A percentile compares a stretch with the other conserved stretches of the same genome.
These are phyloP conservation scores for Globisporangium recalcitrans DNA, from an alignment of 352 stramenopile genomes.

Conservation along the genomic window DNA sequence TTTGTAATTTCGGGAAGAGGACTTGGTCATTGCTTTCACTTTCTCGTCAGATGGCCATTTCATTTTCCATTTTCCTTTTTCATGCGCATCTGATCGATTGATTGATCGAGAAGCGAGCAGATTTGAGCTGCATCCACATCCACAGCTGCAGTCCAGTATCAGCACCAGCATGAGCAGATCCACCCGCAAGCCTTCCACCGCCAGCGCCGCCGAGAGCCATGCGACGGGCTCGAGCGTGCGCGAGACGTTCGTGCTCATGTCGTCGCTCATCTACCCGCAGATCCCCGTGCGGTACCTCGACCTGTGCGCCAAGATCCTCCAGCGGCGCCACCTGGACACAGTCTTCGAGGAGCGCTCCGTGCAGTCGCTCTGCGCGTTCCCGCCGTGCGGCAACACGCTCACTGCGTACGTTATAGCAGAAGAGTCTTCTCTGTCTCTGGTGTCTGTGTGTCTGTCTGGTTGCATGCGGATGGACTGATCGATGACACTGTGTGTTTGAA, in stretches of 20 bases:
- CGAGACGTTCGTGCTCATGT: constrained; percentile 79
- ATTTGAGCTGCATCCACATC: neutral
- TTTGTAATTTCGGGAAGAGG: too few species aligned
- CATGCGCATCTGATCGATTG: neutral
- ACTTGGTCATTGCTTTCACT: too few species aligned
- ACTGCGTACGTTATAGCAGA: constrained; percentile 28
- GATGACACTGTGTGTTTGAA: neutral
- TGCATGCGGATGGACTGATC: neutral
- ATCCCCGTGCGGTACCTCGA: constrained; percentile 70
- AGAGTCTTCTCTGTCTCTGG: neutral
- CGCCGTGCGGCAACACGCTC: constrained; percentile 54
- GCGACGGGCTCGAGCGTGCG: constrained; percentile 53
- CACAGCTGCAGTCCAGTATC: neutral
- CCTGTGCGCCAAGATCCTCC: constrained; percentile 57
- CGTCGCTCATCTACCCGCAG: constrained; percentile 56
- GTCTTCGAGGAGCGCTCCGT: constrained; percentile 78
- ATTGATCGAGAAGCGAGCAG: neutral
- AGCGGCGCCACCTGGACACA: constrained; percentile 73
- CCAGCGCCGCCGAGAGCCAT: neutral
- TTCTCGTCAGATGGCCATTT: neutral
- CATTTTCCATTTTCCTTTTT: neutral
- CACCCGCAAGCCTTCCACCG: neutral
- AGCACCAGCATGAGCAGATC: neutral
- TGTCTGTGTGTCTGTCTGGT: constrained; percentile 4
- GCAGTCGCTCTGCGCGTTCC: constrained; percentile 66